Base-by-base conservation (phyloP, 192 early-diverging fungal species). In the Chytriomyces sp. region DNA sequence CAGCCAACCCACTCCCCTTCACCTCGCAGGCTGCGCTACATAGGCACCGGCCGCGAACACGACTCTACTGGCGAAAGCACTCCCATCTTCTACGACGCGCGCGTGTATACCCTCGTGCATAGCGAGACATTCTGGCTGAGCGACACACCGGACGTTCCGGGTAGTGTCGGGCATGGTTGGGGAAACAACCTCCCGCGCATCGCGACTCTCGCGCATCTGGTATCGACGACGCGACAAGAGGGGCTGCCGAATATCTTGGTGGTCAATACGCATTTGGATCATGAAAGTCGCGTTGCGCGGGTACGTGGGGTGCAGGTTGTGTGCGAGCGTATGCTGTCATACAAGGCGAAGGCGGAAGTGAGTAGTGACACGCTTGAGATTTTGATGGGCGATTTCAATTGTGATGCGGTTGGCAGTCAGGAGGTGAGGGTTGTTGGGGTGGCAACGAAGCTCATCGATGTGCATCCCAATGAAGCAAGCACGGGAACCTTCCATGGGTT, bases 401-500 rank as follows among this genome's bases (percentile, higher is more conserved):
- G 37, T 30, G 6, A 12, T 5, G 58, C 5, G 1, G 7, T 32
- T 60, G 58, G 58, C 5, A 36, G 32, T 60, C 58, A 30, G 17
- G 58, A 60, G 31, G 37, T 36, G 8, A 36, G 7, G 31, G 33
- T 36, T 10, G 37, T 60, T 28, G 58, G 37, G 32, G 37, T 14
- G 25, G 58, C 31, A 0, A 36, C 8, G 7, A 22, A 22, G 17
- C 22, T 60, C 22, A 36, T 6, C 14, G 58, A 60, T 36, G 58
- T 36, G 10, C 33, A 36, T 7, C 28, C 54, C 5, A 10, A 56
- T 26, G 58, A 36, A 32, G 7, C 30, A 30, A 56, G 7, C 8
- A 12, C 31, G 33, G 58, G 58, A 28, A 60, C 58, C 5, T 60
- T 60, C 22, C 58, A 60, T 60, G 58, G 22, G 17, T 60, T 60